Evolutionary conservation across 192 early-diverging fungal species (phyloP).

Genomic region (Backusella circina): DNA sequence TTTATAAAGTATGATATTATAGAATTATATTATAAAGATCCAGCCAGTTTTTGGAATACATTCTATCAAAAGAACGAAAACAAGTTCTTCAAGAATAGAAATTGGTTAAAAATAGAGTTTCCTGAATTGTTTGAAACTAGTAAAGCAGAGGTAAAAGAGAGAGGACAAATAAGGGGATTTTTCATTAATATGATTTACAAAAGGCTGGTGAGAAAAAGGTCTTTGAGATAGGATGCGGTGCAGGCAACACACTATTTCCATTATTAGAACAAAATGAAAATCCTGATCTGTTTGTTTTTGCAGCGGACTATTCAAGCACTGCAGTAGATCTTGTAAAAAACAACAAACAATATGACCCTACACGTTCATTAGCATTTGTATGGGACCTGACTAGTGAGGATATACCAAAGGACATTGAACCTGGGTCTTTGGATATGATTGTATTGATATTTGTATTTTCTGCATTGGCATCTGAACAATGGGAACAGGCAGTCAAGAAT

Average conservation of each 20-base stretch:
- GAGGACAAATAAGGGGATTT: neutral
- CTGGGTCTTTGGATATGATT: constrained; percentile 83
- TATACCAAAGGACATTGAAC: constrained; percentile 67
- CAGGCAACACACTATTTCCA: constrained; percentile 95
- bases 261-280: constrained; percentile 73
- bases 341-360: constrained; percentile 66
- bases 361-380: constrained; percentile 84
- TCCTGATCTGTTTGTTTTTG: constrained; percentile 83
- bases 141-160: constrained; percentile 35
- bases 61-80: constrained; percentile 84
- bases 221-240: constrained; percentile 97
- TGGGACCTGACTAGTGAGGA: constrained; percentile 84
- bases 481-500: constrained; percentile 78
- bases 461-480: constrained; percentile 84
- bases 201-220: constrained; percentile 58
- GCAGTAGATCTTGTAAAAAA: constrained; percentile 93
- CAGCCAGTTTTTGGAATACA: constrained; percentile 68
- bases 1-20: constrained; percentile 2
- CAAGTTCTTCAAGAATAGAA: constrained; percentile 94
- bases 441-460: constrained; percentile 96
- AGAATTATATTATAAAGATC: constrained; percentile 44
- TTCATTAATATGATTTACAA: neutral
- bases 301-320: constrained; percentile 86
- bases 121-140: constrained; percentile 71
- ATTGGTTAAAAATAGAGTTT: constrained; percentile 95